Conservation (phyloP, 2,329 filamentous ascomycete genomes). For the Alternaria novae-zelandiae region DNA sequence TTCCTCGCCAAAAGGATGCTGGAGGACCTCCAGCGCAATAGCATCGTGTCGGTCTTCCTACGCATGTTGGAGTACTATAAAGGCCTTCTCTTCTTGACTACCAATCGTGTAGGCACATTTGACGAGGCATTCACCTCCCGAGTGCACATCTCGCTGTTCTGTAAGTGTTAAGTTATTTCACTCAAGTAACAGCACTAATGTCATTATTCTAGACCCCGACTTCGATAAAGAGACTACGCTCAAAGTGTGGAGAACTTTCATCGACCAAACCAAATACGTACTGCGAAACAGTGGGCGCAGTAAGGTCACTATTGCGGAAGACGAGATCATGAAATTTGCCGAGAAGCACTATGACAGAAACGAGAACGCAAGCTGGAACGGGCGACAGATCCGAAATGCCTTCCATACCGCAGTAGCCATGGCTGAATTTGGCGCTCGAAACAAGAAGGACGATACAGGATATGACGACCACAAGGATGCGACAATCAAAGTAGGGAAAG, state of each 20-base stretch:
- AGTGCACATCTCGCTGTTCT: constrained; percentile 50
- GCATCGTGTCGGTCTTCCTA: constrained; percentile 33
- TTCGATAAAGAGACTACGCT: not conserved
- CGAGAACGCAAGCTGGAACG: too few relatives aligned
- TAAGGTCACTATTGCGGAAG: not conserved
- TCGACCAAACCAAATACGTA: not conserved
- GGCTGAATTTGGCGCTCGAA: not conserved
- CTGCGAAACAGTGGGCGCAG: not conserved
- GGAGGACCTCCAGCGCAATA: constrained; percentile 20
- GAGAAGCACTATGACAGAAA: too few relatives aligned
- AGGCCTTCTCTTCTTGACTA: constrained; percentile 53
- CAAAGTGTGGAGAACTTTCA: not conserved
- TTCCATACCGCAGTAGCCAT: constrained; percentile 41
- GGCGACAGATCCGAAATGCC: constrained; percentile 50
- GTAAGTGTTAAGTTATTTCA: too few relatives aligned
- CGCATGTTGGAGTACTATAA: constrained; percentile 52
- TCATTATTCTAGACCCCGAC: not conserved
- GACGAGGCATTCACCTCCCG: constrained; percentile 49
- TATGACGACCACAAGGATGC: not conserved
- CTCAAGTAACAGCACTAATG: too few relatives aligned
- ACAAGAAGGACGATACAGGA: not conserved
- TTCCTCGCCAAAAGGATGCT: constrained; percentile 45
- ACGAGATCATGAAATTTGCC: not conserved
- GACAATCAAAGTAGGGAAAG: too few relatives aligned
- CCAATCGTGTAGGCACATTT: constrained; percentile 48